Percentiles rank a stretch among this genome's conserved stretches.
These are phyloP conservation scores for Boletus sp. DNA, from an alignment of 1,284 basidiomycete genomes.

Conservation along the genomic window DNA sequence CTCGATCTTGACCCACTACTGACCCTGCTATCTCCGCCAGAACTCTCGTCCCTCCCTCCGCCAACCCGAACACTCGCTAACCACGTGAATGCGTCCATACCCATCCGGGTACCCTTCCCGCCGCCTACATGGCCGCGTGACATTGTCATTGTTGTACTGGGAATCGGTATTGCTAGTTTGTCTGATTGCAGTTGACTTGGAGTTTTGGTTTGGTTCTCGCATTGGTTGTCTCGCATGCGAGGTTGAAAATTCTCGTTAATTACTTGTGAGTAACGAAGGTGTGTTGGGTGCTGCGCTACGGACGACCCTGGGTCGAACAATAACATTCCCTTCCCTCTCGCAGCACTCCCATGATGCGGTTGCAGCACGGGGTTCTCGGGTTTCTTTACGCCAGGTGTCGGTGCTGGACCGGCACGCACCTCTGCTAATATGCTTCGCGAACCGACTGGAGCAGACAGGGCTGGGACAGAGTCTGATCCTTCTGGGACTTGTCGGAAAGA, in stretches of 20 bases:
- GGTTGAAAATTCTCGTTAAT: slow-evolving; percentile 12
- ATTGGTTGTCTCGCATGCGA: slow-evolving; percentile 21
- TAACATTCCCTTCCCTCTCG: slow-evolving; percentile 32
- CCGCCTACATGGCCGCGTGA: slow-evolving; percentile 59
- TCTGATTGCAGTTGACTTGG: slow-evolving; percentile 15
- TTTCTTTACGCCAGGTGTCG: slow-evolving; percentile 25
- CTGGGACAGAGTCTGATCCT: slow-evolving; percentile 33
- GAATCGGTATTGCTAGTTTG: slow-evolving; percentile 24
- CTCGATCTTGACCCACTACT: slow-evolving; percentile 37
- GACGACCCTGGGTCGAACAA: slow-evolving; percentile 22
- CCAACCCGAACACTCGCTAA: slow-evolving; percentile 66
- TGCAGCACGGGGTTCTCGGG: slow-evolving; percentile 34
- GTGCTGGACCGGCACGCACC: slow-evolving; percentile 54
- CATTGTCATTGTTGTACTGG: slow-evolving; percentile 33
- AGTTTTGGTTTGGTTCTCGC: slow-evolving; percentile 11
- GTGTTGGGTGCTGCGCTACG: slow-evolving; percentile 16
- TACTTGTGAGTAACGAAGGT: slow-evolving; percentile 20
- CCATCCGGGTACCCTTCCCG: slow-evolving; percentile 51
- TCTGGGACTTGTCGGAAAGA: slow-evolving; percentile 51
- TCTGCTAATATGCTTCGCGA: slow-evolving; percentile 64
- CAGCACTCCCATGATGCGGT: slow-evolving; percentile 35
- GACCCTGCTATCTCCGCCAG: slow-evolving; percentile 48
- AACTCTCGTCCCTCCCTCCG: slow-evolving; percentile 45
- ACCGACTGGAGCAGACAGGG: slow-evolving; percentile 64
- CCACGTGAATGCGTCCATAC: slow-evolving; percentile 70